phyloP scores from a whole-genome alignment of 805 yeast genomes.

The Kazachstania taianensis region DNA sequence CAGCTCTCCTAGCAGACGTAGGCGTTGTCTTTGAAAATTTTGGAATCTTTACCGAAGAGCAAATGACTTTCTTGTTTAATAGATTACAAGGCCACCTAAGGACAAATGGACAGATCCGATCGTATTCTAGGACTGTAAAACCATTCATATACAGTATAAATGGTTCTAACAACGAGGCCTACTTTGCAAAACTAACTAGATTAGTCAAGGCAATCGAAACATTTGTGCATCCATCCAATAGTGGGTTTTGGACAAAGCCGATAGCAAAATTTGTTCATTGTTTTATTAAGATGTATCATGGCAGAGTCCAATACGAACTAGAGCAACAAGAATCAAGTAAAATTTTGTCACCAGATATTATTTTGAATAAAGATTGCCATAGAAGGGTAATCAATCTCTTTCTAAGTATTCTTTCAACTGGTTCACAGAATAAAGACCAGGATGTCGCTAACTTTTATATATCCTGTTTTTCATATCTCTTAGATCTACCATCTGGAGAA shows the following conservation, averaged over 20 bases:
- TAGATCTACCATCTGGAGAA: constrained; percentile 46
- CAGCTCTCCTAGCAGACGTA: constrained; percentile 2
- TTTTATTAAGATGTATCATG: constrained; percentile 49
- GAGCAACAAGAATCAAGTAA: constrained; percentile 33
- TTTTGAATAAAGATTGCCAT: constrained; percentile 21
- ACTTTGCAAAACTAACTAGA: constrained; percentile 42
- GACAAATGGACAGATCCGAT: constrained; percentile 30
- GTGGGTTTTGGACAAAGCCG: constrained; percentile 77
- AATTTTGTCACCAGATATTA: constrained; percentile 11
- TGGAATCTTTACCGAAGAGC: constrained; percentile 58
- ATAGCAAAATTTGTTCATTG: constrained; percentile 57
- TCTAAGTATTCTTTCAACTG: constrained; percentile 44
- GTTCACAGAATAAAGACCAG: constrained; percentile 68
- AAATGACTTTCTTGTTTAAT: constrained; percentile 51
- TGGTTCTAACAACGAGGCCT: constrained; percentile 36
- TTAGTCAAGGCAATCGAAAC: constrained; percentile 65
- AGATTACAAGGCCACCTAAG: constrained; percentile 36
- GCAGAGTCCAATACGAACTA: constrained; percentile 30
- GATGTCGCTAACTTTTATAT: constrained; percentile 48
- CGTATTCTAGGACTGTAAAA: constrained; percentile 40
- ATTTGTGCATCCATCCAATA: constrained; percentile 83
- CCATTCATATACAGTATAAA: constrained; percentile 47
- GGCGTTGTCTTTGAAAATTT: constrained; percentile 33
- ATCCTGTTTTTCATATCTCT: constrained; percentile 49
- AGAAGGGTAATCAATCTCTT: constrained; percentile 34